Evolutionary conservation across 306 rosid species (phyloP).

Genomic region (Mimosa bimucronata): DNA sequence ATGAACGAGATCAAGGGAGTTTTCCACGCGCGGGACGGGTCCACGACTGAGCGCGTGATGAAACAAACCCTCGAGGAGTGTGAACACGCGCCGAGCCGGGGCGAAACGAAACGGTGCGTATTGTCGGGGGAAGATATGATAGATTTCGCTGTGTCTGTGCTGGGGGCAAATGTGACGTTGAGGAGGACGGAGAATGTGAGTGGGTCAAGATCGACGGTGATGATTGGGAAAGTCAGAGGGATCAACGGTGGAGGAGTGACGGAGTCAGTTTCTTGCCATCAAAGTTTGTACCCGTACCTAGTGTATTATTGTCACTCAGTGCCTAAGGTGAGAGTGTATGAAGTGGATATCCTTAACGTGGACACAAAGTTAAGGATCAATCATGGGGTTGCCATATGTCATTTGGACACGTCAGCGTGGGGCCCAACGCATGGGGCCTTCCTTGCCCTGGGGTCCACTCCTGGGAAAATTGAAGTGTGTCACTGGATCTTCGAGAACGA

Average conservation of each 20-base stretch:
- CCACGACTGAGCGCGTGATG: slow-evolving; percentile 56
- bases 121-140: slow-evolving; percentile 79
- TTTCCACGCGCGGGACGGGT: slow-evolving; percentile 54
- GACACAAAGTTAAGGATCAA: slow-evolving; percentile 44
- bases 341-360: slow-evolving; percentile 61
- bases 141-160: slow-evolving; percentile 56
- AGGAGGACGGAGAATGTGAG: slow-evolving; percentile 53
- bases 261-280: slow-evolving; percentile 84
- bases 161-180: slow-evolving; percentile 54
- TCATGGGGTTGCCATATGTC: slow-evolving; percentile 66
- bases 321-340: slow-evolving; percentile 75
- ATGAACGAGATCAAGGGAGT: slow-evolving; percentile 40
- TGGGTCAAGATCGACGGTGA: slow-evolving; percentile 57
- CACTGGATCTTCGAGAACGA: slow-evolving; percentile 82
- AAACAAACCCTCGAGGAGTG: slow-evolving; percentile 56
- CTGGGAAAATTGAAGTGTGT: slow-evolving; percentile 64
- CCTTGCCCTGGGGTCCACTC: slow-evolving; percentile 56
- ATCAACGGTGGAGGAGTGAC: slow-evolving; percentile 73
- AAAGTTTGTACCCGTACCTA: slow-evolving; percentile 81
- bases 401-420: slow-evolving; percentile 57
- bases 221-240: slow-evolving; percentile 59
- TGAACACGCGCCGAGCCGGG: slow-evolving; percentile 62
- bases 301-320: slow-evolving; percentile 89
- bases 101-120: slow-evolving; percentile 81
- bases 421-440: slow-evolving; percentile 66